Evolutionary conservation across 495 filamentous ascomycete genomes (phyloP).

Genomic region (Pseudotulostoma volvatum): DNA sequence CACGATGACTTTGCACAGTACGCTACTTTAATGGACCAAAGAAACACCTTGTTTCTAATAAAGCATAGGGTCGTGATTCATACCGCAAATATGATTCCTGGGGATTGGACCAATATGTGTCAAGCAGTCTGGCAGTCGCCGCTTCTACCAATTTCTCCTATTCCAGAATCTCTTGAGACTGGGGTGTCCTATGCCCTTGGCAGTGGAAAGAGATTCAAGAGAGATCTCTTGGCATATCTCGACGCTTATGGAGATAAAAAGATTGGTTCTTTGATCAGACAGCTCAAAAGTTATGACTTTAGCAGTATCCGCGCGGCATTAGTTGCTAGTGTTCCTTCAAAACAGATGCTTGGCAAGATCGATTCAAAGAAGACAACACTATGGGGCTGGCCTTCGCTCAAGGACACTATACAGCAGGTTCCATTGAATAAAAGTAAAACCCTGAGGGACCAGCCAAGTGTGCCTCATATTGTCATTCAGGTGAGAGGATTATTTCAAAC

Average conservation of each 20-base stretch:
- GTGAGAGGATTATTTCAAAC: constrained; percentile 14
- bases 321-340: constrained; percentile 60
- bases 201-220: constrained; percentile 55
- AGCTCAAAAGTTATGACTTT: constrained; percentile 55
- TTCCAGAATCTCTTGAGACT: constrained; percentile 4
- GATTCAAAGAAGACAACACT: constrained; percentile 28
- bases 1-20: constrained; percentile 61
- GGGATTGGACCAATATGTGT: constrained; percentile 78
- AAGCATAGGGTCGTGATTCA: constrained; percentile 52
- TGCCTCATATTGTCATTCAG: constrained; percentile 51
- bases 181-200: constrained; percentile 22
- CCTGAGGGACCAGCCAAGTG: not conserved
- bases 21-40: constrained; percentile 4
- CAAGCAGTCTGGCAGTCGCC: constrained; percentile 76
- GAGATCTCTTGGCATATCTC: constrained; percentile 59
- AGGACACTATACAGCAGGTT: constrained; percentile 40
- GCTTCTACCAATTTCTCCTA: constrained; percentile 36
- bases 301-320: constrained; percentile 50
- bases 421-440: constrained; percentile 4
- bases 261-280: constrained; percentile 33
- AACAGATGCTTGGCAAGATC: constrained; percentile 26
- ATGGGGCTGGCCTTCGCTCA: constrained; percentile 64
- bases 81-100: constrained; percentile 74
- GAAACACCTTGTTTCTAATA: not conserved
- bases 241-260: constrained; percentile 43